phyloP scores from a whole-genome alignment of 345 rosid species.

The Dipteronia dyeriana region DNA sequence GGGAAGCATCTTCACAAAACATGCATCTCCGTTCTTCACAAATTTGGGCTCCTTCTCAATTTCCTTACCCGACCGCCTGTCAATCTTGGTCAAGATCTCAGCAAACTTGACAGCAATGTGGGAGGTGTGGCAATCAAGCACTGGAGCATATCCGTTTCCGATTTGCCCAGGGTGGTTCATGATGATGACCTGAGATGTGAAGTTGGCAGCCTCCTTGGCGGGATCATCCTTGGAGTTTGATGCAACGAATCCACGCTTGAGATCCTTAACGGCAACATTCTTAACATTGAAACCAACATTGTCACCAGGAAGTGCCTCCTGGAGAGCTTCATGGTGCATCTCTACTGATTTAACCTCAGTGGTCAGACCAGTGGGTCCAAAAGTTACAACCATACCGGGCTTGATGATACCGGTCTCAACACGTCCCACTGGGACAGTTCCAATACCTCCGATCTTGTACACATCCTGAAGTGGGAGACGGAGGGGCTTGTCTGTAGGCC shows the following conservation, averaged over 20 bases:
- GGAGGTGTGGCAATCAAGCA: constrained; percentile 24
- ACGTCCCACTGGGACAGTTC: constrained; percentile 43
- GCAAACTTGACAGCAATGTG: constrained; percentile 43
- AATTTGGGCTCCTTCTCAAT: constrained; percentile 71
- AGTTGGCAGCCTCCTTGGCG: constrained; percentile 27
- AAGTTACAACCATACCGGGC: constrained; percentile 41
- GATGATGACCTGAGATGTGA: constrained; percentile 26
- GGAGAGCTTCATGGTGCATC: constrained; percentile 46
- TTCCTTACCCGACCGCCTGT: constrained; percentile 74
- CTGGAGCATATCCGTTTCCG: constrained; percentile 26
- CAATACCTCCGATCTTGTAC: constrained; percentile 45
- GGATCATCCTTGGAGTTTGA: constrained; percentile 28
- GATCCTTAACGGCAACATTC: constrained; percentile 24
- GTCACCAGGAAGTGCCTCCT: constrained; percentile 45
- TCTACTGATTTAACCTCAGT: constrained; percentile 44
- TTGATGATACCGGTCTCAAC: constrained; percentile 38
- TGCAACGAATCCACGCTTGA: constrained; percentile 24
- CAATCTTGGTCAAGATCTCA: constrained; percentile 69
- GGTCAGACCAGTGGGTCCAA: constrained; percentile 37
- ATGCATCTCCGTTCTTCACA: constrained; percentile 70
- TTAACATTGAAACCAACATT: constrained; percentile 42
- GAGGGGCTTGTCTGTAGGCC: constrained; percentile 38
- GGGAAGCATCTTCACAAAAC: constrained; percentile 54
- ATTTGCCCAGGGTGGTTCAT: constrained; percentile 28
- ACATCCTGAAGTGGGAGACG: constrained; percentile 39